Evolutionary conservation across 2,329 filamentous ascomycete genomes (phyloP).

Genomic region (Colletotrichum eleusines): DNA sequence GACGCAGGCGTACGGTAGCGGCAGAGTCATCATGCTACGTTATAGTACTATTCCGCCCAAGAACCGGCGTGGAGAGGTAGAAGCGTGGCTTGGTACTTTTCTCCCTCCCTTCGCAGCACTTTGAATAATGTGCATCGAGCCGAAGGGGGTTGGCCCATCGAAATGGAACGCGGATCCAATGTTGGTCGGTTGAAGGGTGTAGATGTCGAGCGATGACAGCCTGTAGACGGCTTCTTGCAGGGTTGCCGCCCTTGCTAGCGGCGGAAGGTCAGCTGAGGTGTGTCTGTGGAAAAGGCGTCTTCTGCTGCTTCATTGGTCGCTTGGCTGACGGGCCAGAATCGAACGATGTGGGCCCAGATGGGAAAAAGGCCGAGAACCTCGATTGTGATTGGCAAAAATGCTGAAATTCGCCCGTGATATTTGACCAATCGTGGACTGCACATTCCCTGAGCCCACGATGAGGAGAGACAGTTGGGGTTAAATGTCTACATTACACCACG

Average conservation of each 20-base stretch:
- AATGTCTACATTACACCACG: not conserved
- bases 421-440: conserved; percentile 27
- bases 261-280: conserved; percentile 51
- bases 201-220: conserved; percentile 48
- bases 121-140: conserved; percentile 34
- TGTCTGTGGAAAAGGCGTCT: conserved; percentile 48
- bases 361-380: conserved; percentile 19
- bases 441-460: conserved; percentile 6
- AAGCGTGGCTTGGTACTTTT: conserved; percentile 20
- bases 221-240: conserved; percentile 49
- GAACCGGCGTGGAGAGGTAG: conserved; percentile 20
- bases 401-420: conserved; percentile 17
- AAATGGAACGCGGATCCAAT: conserved; percentile 30
- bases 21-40: not conserved
- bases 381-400: conserved; percentile 41
- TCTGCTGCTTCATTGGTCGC: conserved; percentile 49
- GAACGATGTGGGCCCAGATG: conserved; percentile 28
- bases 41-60: conserved; percentile 7
- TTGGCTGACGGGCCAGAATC: conserved; percentile 41
- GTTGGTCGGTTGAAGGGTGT: conserved; percentile 47
- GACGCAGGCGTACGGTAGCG: conserved; percentile 25
- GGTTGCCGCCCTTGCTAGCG: conserved; percentile 46
- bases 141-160: conserved; percentile 22
- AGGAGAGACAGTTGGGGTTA: conserved; percentile 24
- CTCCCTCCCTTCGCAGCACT: conserved; percentile 21